Conservation (phyloP, 768 basidiomycete species). For the Leccinum ochraceum region DNA sequence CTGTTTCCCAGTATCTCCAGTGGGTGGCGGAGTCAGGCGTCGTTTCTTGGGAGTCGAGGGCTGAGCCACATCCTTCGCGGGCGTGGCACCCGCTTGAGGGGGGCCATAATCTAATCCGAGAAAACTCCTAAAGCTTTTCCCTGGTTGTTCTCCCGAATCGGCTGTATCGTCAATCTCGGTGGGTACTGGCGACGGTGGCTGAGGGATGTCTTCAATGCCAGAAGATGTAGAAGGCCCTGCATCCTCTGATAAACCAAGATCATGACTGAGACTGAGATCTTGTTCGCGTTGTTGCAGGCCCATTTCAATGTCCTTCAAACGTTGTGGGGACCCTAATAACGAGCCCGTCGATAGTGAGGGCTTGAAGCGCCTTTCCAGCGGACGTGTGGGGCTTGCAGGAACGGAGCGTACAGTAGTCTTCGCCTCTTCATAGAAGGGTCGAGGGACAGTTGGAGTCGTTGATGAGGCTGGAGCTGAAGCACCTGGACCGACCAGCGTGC, state of each 20-base stretch:
- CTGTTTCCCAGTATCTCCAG: neutral
- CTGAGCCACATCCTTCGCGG: slow-evolving; percentile 14
- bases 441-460: neutral
- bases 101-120: slow-evolving; percentile 22
- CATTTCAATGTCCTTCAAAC: slow-evolving; percentile 14
- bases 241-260: slow-evolving; percentile 7
- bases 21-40: slow-evolving; percentile 7
- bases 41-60: slow-evolving; percentile 30
- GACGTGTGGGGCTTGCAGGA: slow-evolving; percentile 2
- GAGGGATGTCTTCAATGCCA: slow-evolving; percentile 8
- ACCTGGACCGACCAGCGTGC: neutral
- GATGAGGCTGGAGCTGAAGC: neutral
- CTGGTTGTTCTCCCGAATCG: slow-evolving; percentile 13
- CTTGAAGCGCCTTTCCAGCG: neutral
- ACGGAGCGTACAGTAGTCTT: neutral
- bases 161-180: slow-evolving; percentile 27
- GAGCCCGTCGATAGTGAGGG: neutral
- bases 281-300: slow-evolving; percentile 20
- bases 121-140: slow-evolving; percentile 20
- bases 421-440: slow-evolving; percentile 1
- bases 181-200: slow-evolving; percentile 29
- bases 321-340: slow-evolving; percentile 11
- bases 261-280: slow-evolving; percentile 15
- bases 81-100: slow-evolving; percentile 9
- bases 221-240: neutral